These are phyloP conservation scores for Colletotrichum sp. DNA, from an alignment of 2,329 filamentous ascomycete genomes.

Conservation along the genomic window DNA sequence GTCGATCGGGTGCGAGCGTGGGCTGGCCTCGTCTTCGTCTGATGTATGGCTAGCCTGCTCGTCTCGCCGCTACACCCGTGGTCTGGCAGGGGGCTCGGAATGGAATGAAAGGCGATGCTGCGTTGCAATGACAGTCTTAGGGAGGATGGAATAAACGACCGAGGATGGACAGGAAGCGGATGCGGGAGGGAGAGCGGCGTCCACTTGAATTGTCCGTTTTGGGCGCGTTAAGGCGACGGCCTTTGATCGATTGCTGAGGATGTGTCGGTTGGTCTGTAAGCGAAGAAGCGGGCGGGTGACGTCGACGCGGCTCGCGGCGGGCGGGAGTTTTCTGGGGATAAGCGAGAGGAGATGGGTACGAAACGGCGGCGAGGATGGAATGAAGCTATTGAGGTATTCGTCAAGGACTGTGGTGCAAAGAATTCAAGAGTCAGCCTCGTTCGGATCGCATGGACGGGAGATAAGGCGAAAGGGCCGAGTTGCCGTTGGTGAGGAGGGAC, in stretches of 20 bases:
- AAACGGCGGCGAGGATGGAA: slow-evolving; percentile 1
- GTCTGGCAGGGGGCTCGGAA: slow-evolving; percentile 7
- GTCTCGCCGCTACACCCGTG: slow-evolving; percentile 23
- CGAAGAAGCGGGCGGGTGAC: slow-evolving; percentile 15
- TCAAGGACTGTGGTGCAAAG: not conserved
- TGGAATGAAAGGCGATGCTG: not conserved
- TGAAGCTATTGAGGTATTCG: slow-evolving; percentile 10
- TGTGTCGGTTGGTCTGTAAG: slow-evolving; percentile 25
- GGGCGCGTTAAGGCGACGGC: slow-evolving; percentile 38
- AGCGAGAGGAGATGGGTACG: not conserved
- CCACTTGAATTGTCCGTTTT: slow-evolving; percentile 57
- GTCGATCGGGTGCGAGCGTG: slow-evolving; percentile 12
- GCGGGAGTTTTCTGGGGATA: not conserved
- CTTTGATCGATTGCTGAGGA: slow-evolving; percentile 22
- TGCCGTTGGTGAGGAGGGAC: slow-evolving; percentile 6
- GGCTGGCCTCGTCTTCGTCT: slow-evolving; percentile 23
- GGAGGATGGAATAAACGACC: slow-evolving; percentile 60
- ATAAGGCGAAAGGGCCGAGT: slow-evolving; percentile 10
- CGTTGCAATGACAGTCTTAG: slow-evolving; percentile 34
- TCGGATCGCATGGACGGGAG: slow-evolving; percentile 7
- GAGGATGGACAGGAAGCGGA: slow-evolving; percentile 52
- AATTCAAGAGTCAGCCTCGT: slow-evolving; percentile 12
- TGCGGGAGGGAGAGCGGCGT: slow-evolving; percentile 47
- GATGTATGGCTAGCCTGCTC: slow-evolving; percentile 25
- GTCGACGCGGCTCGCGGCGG: slow-evolving; percentile 19